These are phyloP conservation scores for barrel medic (Medicago truncatula) DNA, from an alignment of 306 rosid species.

Conservation along the genomic window DNA sequence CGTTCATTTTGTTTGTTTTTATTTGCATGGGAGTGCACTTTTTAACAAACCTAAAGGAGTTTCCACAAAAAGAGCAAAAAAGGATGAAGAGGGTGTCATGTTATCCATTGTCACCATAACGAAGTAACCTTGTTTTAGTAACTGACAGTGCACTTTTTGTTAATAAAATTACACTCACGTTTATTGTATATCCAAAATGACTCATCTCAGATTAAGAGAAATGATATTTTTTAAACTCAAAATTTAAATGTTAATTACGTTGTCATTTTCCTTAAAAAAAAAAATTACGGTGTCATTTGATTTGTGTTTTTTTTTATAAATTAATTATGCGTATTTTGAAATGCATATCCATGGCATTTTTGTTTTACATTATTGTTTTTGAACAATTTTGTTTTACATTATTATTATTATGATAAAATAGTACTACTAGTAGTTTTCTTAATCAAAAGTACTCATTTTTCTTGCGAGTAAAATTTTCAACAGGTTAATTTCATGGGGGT, in stretches of 20 bases:
- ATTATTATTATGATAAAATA: slow-evolving; percentile 58
- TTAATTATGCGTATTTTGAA: too few relatives aligned
- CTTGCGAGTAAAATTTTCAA: slow-evolving; percentile 18
- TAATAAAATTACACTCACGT: neutral
- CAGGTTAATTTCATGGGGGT: slow-evolving; percentile 15
- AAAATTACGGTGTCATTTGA: too few relatives aligned
- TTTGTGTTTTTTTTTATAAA: too few relatives aligned
- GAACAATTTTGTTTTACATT: slow-evolving; percentile 62
- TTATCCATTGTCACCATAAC: slow-evolving; percentile 18
- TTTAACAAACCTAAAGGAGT: neutral
- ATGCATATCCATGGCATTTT: slow-evolving; percentile 39
- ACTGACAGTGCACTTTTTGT: neutral
- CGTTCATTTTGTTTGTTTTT: neutral
- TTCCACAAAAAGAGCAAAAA: slow-evolving; percentile 39
- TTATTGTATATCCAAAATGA: neutral
- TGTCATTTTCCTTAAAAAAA: too few relatives aligned
- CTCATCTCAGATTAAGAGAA: neutral
- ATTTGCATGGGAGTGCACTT: neutral
- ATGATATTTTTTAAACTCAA: too few relatives aligned
- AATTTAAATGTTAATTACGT: too few relatives aligned
- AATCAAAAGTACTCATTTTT: slow-evolving; percentile 44
- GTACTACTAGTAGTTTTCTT: slow-evolving; percentile 41
- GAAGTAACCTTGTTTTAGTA: slow-evolving; percentile 20
- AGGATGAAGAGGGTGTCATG: neutral
- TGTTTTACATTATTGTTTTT: slow-evolving; percentile 58